Base-by-base conservation (phyloP, 805 yeast genomes). In the Sugiyamaella smithiae region DNA sequence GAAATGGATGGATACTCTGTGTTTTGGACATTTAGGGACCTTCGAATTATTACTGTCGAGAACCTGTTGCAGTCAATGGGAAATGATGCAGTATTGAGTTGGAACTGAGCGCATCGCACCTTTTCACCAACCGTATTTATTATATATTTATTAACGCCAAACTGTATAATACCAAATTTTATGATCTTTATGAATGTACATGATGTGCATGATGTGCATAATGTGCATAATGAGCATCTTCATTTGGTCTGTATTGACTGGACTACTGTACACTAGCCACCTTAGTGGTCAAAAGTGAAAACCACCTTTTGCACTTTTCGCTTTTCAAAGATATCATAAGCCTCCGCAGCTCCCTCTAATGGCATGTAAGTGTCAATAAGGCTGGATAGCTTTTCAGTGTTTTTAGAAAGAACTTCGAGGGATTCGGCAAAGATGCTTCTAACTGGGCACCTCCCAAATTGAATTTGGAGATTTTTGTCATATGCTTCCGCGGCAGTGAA, bases 361-460 rank as follows among this genome's bases (percentile, higher is more conserved):
- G 73, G 67, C 35, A 76, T 66, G 32, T 65, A 65, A n/a, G 62
- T 61, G 53, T 79, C 85, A 28, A 81, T 72, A 55, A 81, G 78
- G n/a, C 62, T 70, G n/a, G 60, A 69, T 53, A 80, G 77, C 48
- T 74, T 70, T 28, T 60, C 60, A 32, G 76, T 71, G 43, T 77
- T 66, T 12, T 58, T 53, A 45, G 71, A 72, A 59, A 81, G 78
- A 0, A 76, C 66, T 36, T 69, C 67, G 28, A 80, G 66, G 0
- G 84, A 71, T 37, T 79, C 83, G 8, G 66, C 70, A 57, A 76
- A 81, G 32, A 79, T 66, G 1, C 82, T 71, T 71, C 81, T 73
- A 2, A 78, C 78, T 33, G 82, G 84, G 61, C 85, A 81, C 57
- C 85, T 63, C 2, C 86, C 86, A 61, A 81, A 81, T 26, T 81